Percentiles rank a stretch among this genome's conserved stretches.
Evolutionary conservation across 2,329 filamentous ascomycete genomes (phyloP).

Genomic region (Cadophora sp.): DNA sequence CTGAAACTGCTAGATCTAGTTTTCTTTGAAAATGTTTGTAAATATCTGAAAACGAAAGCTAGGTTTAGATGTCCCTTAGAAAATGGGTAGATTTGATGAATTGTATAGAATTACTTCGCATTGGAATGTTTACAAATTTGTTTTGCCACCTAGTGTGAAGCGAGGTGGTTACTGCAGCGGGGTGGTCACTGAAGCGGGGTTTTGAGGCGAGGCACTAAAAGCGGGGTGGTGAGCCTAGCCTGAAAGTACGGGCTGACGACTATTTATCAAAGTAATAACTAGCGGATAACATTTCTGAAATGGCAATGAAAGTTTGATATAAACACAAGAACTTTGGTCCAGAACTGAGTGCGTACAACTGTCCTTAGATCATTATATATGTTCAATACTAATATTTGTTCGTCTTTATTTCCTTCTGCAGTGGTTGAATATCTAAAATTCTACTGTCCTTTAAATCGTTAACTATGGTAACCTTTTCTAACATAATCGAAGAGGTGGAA

Average conservation of each 20-base stretch:
- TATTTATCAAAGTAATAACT: neutral
- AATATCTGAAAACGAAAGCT: neutral
- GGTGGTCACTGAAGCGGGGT: neutral
- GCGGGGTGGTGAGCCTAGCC: conserved; percentile 1
- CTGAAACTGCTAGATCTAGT: neutral
- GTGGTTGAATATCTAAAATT: neutral
- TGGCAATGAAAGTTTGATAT: neutral
- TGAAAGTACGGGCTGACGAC: conserved; percentile 2
- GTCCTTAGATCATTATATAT: neutral
- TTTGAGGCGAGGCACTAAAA: neutral
- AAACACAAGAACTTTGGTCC: neutral
- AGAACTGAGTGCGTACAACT: neutral
- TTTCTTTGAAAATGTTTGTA: neutral
- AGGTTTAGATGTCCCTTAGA: neutral
- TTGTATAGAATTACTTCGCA: neutral
- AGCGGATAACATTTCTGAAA: neutral
- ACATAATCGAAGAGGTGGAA: conserved; percentile 2
- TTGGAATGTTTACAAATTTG: conserved; percentile 3
- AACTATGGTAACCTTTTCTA: neutral
- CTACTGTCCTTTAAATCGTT: neutral
- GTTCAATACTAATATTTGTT: neutral
- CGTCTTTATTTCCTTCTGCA: neutral
- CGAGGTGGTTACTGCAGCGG: neutral
- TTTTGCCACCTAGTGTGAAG: neutral
- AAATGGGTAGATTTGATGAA: neutral